These are phyloP conservation scores for Arabidopsis hybrid DNA, from an alignment of 441 rosid species.

Conservation along the genomic window DNA sequence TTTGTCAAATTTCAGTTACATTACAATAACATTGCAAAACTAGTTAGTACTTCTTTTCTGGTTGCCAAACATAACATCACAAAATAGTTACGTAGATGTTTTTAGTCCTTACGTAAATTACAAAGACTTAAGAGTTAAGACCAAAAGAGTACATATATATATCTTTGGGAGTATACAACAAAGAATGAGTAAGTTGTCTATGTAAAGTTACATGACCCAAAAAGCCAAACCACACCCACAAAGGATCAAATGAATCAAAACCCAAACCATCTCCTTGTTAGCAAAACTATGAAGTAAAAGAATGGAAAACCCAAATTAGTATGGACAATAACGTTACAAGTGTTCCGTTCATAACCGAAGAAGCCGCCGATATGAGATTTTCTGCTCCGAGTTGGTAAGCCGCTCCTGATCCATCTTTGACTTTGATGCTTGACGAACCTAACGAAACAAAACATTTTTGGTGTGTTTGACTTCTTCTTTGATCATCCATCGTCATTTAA, in stretches of 20 bases:
- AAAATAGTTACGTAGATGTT: too few relatives aligned
- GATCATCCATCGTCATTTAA: background rate
- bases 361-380: slow-evolving; percentile 51
- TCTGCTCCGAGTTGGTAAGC: slow-evolving; percentile 59
- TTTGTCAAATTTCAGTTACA: background rate
- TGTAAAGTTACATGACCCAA: slow-evolving; percentile 30
- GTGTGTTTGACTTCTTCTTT: slow-evolving; percentile 14
- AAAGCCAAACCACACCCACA: slow-evolving; percentile 24
- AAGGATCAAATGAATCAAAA: slow-evolving; percentile 32
- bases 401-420: slow-evolving; percentile 61
- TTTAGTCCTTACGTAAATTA: too few relatives aligned
- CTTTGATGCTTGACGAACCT: slow-evolving; percentile 83
- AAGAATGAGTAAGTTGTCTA: slow-evolving; percentile 36
- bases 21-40: background rate
- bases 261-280: background rate
- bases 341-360: slow-evolving; percentile 38
- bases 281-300: slow-evolving; percentile 47
- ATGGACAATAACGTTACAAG: slow-evolving; percentile 48
- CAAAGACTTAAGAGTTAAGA: background rate
- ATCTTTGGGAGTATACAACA: slow-evolving; percentile 26
- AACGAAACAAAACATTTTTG: slow-evolving; percentile 22
- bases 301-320: slow-evolving; percentile 51
- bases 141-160: slow-evolving; percentile 24
- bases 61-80: background rate
- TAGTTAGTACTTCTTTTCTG: background rate